A percentile compares a stretch with the other conserved stretches of the same genome.
phyloP scores from a whole-genome alignment of 345 rosid genomes.

The Sisymbrium irio region DNA sequence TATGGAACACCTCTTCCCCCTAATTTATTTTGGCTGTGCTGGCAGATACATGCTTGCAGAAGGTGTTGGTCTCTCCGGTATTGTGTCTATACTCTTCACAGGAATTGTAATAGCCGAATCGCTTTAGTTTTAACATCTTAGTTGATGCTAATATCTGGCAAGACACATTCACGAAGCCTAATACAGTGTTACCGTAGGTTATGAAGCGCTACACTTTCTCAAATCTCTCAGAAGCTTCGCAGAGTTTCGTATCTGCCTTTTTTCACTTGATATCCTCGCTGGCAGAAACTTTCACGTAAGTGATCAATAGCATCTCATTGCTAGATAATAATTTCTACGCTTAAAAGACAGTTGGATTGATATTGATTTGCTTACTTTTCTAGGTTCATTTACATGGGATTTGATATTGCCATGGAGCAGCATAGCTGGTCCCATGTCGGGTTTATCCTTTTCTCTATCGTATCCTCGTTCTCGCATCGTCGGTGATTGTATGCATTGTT shows the following conservation, averaged over 20 bases:
- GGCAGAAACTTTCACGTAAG: constrained; percentile 93
- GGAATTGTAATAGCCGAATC: constrained; percentile 59
- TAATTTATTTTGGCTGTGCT: constrained; percentile 14
- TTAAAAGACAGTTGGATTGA: neutral
- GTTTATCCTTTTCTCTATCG: constrained; percentile 89
- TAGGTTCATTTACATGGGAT: constrained; percentile 99
- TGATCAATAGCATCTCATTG: constrained; percentile 3
- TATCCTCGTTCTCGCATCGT: constrained; percentile 52
- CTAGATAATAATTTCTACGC: neutral
- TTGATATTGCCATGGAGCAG: constrained; percentile 95
- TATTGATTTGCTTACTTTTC: constrained; percentile 15
- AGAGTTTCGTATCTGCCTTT: constrained; percentile 80
- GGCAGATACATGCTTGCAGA: constrained; percentile 96
- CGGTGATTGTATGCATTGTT: constrained; percentile 6
- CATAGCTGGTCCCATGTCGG: constrained; percentile 98
- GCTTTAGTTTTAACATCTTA: constrained; percentile 14
- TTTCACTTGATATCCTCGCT: constrained; percentile 93
- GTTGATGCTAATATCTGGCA: constrained; percentile 29
- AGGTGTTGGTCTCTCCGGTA: constrained; percentile 98
- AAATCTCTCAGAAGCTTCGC: constrained; percentile 88
- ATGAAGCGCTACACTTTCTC: constrained; percentile 95
- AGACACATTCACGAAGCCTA: constrained; percentile 7
- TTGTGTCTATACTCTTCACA: constrained; percentile 92
- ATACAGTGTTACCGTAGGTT: constrained; percentile 34
- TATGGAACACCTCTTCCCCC: neutral